Evolutionary conservation across 805 yeast genomes (phyloP).

Genomic region (Suhomyces sp.): DNA sequence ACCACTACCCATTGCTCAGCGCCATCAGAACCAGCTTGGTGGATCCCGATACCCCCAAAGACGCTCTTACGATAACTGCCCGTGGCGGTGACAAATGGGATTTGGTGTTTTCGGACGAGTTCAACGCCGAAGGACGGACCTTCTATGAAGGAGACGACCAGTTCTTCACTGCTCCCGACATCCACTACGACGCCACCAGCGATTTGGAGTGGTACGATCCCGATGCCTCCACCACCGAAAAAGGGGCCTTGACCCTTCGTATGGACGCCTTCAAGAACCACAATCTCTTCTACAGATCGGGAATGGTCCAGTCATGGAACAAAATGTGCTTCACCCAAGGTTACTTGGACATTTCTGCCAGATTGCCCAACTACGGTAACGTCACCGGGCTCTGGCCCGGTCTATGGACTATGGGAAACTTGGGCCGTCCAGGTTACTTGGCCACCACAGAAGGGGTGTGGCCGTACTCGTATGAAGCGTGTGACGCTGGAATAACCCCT

Average conservation of each 20-base stretch:
- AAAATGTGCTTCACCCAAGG: conserved; percentile 88
- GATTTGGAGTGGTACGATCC: conserved; percentile 47
- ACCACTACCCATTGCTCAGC: conserved; percentile 33
- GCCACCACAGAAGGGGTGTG: conserved; percentile 90
- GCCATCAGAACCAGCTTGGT: conserved; percentile 35
- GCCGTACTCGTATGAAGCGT: conserved; percentile 86
- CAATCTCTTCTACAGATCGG: conserved; percentile 77
- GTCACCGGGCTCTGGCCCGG: conserved; percentile 95
- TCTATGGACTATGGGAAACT: conserved; percentile 89
- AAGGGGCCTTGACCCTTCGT: conserved; percentile 34
- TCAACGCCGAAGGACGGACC: conserved; percentile 42
- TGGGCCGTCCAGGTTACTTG: conserved; percentile 87
- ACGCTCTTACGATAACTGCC: conserved; percentile 20
- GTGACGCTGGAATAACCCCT: conserved; percentile 94
- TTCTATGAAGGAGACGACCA: conserved; percentile 45
- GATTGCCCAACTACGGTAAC: conserved; percentile 75
- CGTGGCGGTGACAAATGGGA: conserved; percentile 31
- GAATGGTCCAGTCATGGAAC: conserved; percentile 93
- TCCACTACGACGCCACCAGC: conserved; percentile 41
- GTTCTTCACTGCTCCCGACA: conserved; percentile 39
- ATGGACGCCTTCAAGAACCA: conserved; percentile 53
- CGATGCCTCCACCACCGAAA: conserved; percentile 39
- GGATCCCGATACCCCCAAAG: conserved; percentile 42
- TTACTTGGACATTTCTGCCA: conserved; percentile 67
- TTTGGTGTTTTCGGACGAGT: conserved; percentile 41